Base-by-base conservation (phyloP, 2,329 filamentous ascomycete species). In the Hirsutella rhossiliensis region DNA sequence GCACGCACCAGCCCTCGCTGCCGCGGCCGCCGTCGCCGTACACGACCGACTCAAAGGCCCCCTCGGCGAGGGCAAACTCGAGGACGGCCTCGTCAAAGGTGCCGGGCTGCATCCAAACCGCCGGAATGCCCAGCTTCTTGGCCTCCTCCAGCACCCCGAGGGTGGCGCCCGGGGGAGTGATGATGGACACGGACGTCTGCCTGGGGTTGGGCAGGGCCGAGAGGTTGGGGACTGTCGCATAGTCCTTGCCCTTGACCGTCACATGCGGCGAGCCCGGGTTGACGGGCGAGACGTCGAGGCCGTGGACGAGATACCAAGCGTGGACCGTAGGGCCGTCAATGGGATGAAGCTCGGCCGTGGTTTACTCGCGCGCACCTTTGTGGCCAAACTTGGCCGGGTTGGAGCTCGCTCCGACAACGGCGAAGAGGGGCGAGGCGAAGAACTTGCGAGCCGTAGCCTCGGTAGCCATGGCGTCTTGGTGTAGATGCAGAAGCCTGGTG, bases 81-180 rank as follows among this genome's bases (percentile, higher is more conserved):
- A 95, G 59, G 19, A 87, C 83, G 46, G 79, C 77, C 42, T 84
- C 77, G 59, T 95, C 80, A 58, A 84, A 97, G 15, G 80, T 89
- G 1, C 90, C 92, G 0, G 92, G 92, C 66, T 97, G 92, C 51
- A 97, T 67, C 84, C 87, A 95, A 5, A 95, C 80, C 23, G 85
- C 75, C 17, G 77, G 73, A 38, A 94, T 67, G 3, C 88, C 82
- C 11, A 84, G 70, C 45, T 75, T 69, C 62, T 81, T 84, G 0
- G 90, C 92, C 62, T 94, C 84, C 49, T 80, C 71, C 36, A 97
- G 68, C 8, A 94, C 69, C 55, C 79, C 67, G 47, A 82, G 73
- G 1, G 92, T 95, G 28, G 86, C 79, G 2, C 72, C 64, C 0
- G 92, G 90, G 3, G 87, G 87, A 12, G 92, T 97, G 59, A 97